These are phyloP conservation scores for Meyerozyma athensensis DNA, from an alignment of 1,139 yeast genomes.

Conservation along the genomic window DNA sequence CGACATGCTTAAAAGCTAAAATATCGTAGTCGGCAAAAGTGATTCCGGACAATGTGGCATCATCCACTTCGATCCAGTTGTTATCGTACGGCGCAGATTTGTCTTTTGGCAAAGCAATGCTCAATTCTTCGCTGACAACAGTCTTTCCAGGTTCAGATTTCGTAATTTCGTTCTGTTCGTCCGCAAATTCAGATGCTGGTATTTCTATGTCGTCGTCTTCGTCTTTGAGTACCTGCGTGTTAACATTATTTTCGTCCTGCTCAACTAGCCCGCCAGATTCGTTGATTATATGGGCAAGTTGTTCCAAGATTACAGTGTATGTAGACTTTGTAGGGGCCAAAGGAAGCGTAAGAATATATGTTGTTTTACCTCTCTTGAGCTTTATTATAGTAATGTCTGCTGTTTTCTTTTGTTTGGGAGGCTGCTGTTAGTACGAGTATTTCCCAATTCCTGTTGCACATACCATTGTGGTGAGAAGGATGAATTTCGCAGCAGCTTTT, in stretches of 20 bases:
- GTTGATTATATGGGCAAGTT: constrained; percentile 35
- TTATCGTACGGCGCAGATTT: constrained; percentile 35
- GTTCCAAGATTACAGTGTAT: constrained; percentile 24
- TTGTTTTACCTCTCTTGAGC: constrained; percentile 38
- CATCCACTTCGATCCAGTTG: constrained; percentile 33
- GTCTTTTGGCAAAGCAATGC: constrained; percentile 40
- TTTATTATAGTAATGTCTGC: constrained; percentile 29
- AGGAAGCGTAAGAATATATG: constrained; percentile 40
- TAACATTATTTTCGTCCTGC: constrained; percentile 14
- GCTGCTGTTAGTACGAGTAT: constrained; percentile 15
- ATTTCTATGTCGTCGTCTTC: constrained; percentile 21
- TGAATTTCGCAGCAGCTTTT: neutral
- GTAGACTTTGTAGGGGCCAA: constrained; percentile 17
- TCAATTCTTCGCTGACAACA: constrained; percentile 19
- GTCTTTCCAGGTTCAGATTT: constrained; percentile 12
- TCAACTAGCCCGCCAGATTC: constrained; percentile 43
- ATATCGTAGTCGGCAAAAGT: constrained; percentile 36
- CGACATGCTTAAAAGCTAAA: constrained; percentile 34
- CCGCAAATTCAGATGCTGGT: constrained; percentile 29
- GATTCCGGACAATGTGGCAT: constrained; percentile 22
- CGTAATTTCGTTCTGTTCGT: constrained; percentile 13
- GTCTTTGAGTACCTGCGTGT: constrained; percentile 11
- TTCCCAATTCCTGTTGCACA: constrained; percentile 13
- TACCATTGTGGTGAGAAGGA: constrained; percentile 1
- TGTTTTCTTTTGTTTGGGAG: constrained; percentile 22